A percentile compares a stretch with the other conserved stretches of the same genome.
phyloP scores from a whole-genome alignment of 2,329 filamentous ascomycete species.

The Lizonia empirigonia region DNA sequence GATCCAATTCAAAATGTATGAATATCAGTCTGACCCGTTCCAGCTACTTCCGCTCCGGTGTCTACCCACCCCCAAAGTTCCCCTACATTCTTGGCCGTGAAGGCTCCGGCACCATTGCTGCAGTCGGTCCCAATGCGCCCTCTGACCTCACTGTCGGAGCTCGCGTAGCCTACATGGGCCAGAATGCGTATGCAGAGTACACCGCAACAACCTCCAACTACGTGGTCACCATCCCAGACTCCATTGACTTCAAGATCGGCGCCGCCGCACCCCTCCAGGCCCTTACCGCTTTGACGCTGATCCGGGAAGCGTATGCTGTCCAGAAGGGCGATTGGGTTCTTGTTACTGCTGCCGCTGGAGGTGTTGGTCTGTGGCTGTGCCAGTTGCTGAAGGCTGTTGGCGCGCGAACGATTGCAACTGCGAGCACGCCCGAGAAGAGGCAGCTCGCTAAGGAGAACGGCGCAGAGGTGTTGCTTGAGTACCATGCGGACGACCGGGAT shows the following conservation, averaged over 20 bases:
- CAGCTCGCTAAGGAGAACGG: slow-evolving; percentile 71
- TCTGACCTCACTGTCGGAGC: slow-evolving; percentile 68
- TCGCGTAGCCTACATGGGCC: slow-evolving; percentile 71
- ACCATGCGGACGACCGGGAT: slow-evolving; percentile 59
- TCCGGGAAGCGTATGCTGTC: slow-evolving; percentile 73
- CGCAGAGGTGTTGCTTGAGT: slow-evolving; percentile 74
- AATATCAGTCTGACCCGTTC: background rate
- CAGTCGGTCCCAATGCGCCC: slow-evolving; percentile 59
- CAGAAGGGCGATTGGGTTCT: slow-evolving; percentile 80
- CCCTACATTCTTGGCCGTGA: slow-evolving; percentile 83
- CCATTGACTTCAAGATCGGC: slow-evolving; percentile 65
- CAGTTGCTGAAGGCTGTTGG: slow-evolving; percentile 76
- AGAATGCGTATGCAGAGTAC: slow-evolving; percentile 64
- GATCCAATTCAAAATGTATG: no score
- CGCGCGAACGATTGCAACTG: slow-evolving; percentile 79
- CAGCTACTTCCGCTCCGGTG: slow-evolving; percentile 82
- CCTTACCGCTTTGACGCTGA: slow-evolving; percentile 79
- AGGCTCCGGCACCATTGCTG: slow-evolving; percentile 72
- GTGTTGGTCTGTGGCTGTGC: slow-evolving; percentile 71
- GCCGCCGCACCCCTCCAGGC: slow-evolving; percentile 79
- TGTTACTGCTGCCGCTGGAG: slow-evolving; percentile 84
- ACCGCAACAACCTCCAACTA: slow-evolving; percentile 59
- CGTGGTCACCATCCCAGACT: slow-evolving; percentile 67
- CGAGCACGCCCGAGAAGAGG: slow-evolving; percentile 74
- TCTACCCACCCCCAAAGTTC: slow-evolving; percentile 72